Conservation (phyloP, 2,329 filamentous ascomycete genomes). For the Elsinoe batatas region DNA sequence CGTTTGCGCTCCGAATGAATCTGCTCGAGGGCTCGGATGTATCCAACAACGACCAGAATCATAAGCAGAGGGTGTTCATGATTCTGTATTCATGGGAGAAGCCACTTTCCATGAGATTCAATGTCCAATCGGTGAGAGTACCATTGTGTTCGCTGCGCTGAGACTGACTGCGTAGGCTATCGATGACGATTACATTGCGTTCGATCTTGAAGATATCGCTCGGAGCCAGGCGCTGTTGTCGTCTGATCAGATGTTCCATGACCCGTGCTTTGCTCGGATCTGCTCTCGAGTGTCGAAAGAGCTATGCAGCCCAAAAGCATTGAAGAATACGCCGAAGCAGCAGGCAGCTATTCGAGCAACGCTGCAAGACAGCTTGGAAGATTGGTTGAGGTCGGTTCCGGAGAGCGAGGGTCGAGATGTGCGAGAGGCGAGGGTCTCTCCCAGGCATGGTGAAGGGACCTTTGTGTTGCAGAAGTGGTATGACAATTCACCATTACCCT, state of each 20-base stretch:
- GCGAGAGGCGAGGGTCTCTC: neutral
- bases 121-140: neutral
- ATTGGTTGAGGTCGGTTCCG: neutral
- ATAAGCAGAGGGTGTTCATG: slow-evolving; percentile 1
- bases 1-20: neutral
- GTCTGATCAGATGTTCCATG: neutral
- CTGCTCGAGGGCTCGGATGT: neutral
- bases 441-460: neutral
- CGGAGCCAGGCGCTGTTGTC: neutral
- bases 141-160: neutral
- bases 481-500: neutral
- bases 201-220: neutral
- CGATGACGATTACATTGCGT: slow-evolving; percentile 5
- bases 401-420: neutral
- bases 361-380: neutral
- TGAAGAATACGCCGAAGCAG: neutral
- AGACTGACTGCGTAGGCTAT: neutral
- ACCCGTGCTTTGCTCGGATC: neutral
- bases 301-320: neutral
- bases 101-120: slow-evolving; percentile 2
- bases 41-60: neutral
- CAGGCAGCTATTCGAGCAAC: neutral
- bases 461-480: slow-evolving; percentile 2
- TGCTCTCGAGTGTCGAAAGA: slow-evolving; percentile 2
- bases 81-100: slow-evolving; percentile 5